Conservation (phyloP, 108 stramenopile species). For the Aurantiochytrium sp. region DNA sequence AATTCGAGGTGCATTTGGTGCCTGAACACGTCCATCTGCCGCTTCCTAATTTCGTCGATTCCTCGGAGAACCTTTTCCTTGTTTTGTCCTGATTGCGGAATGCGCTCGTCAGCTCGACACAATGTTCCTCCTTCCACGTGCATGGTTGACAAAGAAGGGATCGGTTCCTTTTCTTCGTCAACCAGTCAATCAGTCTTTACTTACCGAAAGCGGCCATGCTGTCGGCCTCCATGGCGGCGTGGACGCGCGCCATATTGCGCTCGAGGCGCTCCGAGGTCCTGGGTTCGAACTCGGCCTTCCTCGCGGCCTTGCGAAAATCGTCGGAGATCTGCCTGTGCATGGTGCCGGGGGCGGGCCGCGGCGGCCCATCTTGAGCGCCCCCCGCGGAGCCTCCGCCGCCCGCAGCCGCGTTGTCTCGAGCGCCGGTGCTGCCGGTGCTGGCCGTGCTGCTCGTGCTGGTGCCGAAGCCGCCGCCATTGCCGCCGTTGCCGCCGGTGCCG, state of each 20-base stretch:
- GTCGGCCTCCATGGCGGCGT: background rate
- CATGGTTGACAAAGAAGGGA: background rate
- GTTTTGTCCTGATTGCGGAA: background rate
- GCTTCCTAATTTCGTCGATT: background rate
- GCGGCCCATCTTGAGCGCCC: no score
- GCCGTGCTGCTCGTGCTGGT: no score
- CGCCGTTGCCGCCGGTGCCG: no score
- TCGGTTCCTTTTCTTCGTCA: background rate
- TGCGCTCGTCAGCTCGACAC: background rate
- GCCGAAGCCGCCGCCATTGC: no score
- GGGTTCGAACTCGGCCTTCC: background rate
- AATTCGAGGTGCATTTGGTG: slow-evolving; percentile 2
- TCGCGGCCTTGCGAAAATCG: background rate
- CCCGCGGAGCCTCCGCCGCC: no score
- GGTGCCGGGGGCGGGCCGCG: no score
- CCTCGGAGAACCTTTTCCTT: background rate
- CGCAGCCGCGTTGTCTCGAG: no score
- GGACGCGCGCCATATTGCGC: background rate
- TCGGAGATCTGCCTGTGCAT: background rate
- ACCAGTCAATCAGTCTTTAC: background rate
- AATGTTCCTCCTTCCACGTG: background rate
- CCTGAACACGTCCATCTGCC: background rate
- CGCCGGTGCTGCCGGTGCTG: no score
- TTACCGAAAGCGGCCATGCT: background rate
- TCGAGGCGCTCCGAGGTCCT: background rate